These are phyloP conservation scores for Cercospora sp. DNA, from an alignment of 2,329 filamentous ascomycete species.

Conservation along the genomic window DNA sequence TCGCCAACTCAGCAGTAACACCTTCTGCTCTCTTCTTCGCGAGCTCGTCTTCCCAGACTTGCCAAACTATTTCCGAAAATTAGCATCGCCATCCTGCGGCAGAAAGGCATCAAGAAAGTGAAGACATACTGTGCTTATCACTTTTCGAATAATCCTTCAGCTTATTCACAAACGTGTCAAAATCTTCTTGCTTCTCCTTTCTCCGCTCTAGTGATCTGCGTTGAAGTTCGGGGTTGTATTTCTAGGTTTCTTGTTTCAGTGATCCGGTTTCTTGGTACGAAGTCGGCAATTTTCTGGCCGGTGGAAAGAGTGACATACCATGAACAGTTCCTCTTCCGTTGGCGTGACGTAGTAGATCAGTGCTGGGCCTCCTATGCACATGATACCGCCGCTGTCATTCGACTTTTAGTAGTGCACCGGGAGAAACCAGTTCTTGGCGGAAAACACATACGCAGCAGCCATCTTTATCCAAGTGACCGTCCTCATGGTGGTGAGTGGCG, in stretches of 20 bases:
- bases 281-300: neutral
- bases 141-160: slow-evolving; percentile 89
- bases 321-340: slow-evolving; percentile 87
- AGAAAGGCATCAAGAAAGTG: neutral
- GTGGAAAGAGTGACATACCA: slow-evolving; percentile 42
- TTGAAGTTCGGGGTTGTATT: slow-evolving; percentile 93
- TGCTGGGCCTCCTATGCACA: slow-evolving; percentile 82
- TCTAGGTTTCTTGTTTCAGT: slow-evolving; percentile 44
- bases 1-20: slow-evolving; percentile 34
- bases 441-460: slow-evolving; percentile 60
- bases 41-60: slow-evolving; percentile 39
- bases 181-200: slow-evolving; percentile 75
- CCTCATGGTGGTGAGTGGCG: slow-evolving; percentile 41
- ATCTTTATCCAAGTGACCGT: slow-evolving; percentile 65
- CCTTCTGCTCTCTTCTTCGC: slow-evolving; percentile 31
- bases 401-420: neutral
- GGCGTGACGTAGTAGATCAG: slow-evolving; percentile 78
- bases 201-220: slow-evolving; percentile 80
- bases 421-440: neutral
- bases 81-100: neutral
- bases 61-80: slow-evolving; percentile 37
- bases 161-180: slow-evolving; percentile 80
- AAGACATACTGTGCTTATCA: slow-evolving; percentile 77
- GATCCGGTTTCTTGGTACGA: neutral
- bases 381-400: slow-evolving; percentile 61